Conservation (phyloP, 331 rosid species). For the Malus hybrid region DNA sequence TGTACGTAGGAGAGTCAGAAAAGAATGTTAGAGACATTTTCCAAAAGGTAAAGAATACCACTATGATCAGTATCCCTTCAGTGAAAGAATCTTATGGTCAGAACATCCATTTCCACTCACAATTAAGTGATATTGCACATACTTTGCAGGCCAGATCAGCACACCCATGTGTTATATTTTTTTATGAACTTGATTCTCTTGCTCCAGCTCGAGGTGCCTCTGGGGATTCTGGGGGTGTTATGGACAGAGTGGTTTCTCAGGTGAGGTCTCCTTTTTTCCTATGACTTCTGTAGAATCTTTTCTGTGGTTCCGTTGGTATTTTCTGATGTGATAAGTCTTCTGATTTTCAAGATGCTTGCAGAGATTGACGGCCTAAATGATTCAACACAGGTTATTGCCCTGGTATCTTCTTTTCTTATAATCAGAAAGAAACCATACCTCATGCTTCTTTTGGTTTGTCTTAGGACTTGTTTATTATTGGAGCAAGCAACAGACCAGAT, state of each 20-base stretch:
- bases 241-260: slow-evolving; percentile 99
- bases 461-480: slow-evolving; percentile 90
- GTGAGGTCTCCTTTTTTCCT: slow-evolving; percentile 23
- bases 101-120: slow-evolving; percentile 13
- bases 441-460: slow-evolving; percentile 13
- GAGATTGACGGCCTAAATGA: slow-evolving; percentile 92
- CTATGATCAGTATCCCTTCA: slow-evolving; percentile 7
- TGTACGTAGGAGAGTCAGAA: slow-evolving; percentile 98
- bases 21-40: slow-evolving; percentile 91
- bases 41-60: slow-evolving; percentile 54
- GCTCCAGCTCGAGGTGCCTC: slow-evolving; percentile 99
- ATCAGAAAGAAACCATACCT: background rate
- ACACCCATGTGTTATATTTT: slow-evolving; percentile 94
- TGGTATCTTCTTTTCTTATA: background rate
- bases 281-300: background rate
- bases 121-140: slow-evolving; percentile 17
- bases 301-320: slow-evolving; percentile 1
- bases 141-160: slow-evolving; percentile 86
- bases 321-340: slow-evolving; percentile 15
- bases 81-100: background rate
- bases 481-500: slow-evolving; percentile 98
- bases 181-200: slow-evolving; percentile 94
- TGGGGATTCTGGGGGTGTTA: slow-evolving; percentile 95
- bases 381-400: slow-evolving; percentile 63
- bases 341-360: slow-evolving; percentile 77